Evolutionary conservation across 208 protist genomes (phyloP), one percentile per base, ranked within the genome.

Genomic region (Leishmania mexicana): DNA sequence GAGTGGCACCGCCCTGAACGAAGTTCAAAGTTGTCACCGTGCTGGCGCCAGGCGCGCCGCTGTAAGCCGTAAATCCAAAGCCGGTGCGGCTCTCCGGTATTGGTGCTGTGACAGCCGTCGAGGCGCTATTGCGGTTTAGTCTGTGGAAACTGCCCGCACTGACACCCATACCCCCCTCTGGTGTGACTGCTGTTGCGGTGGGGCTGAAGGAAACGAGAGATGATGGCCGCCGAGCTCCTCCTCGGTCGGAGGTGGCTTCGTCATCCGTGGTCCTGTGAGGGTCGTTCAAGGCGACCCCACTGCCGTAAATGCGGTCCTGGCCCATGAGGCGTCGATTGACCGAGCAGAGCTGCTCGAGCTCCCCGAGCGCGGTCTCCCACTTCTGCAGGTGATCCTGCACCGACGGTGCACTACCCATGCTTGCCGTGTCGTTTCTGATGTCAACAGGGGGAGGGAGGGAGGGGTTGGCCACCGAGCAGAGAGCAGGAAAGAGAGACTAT

Each of bases 121-220:
- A 76, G 71, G 45, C 35, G 21, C 74, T 75, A 67, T 31, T 70
- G 11, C 83, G 83, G 54, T 76, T 80, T 76, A 80, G 83, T 10
- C 83, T 78, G 57, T 86, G 83, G 6, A 86, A 38, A 71, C 73
- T 86, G 74, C 83, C 83, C 31, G 73, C 68, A 51, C 78, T 80
- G 5, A 82, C 83, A 51, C 83, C 80, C 72, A 87, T 84, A 54
- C 80, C 80, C 35, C 8, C 53, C 70, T 85, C 86, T 24, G 64
- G 70, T 35, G 51, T 70, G 10, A 49, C 78, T 1, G 75, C 49
- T 0, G 78, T 81, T 31, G 71, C 31, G 64, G 65, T 89, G 54
- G 75, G 87, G 77, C 87, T 89, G 81, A 96, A 96, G 40, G 93
- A 94, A 19, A 96, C 91, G 31, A 94, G 90, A 13, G 91, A 96